Evolutionary conservation across 2,329 filamentous ascomycete species (phyloP).

Genomic region (Malbranchea zuffiana): DNA sequence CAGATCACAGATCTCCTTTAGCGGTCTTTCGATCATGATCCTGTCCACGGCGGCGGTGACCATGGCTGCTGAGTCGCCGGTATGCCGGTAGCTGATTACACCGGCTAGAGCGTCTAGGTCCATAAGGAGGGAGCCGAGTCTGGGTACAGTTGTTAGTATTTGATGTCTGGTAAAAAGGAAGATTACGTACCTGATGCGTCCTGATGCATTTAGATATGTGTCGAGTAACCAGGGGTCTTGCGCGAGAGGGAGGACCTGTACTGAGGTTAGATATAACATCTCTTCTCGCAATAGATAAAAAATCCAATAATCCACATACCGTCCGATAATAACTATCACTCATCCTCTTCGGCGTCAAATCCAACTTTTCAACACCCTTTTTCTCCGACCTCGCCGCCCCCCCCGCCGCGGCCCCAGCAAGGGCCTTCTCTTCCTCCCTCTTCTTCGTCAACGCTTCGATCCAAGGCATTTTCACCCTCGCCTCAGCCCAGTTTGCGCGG

Average conservation of each 20-base stretch:
- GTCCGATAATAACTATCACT: conserved; percentile 59
- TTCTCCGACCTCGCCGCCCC: conserved; percentile 35
- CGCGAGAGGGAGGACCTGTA: conserved; percentile 54
- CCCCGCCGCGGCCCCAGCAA: conserved; percentile 14
- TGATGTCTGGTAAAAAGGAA: conserved; percentile 3
- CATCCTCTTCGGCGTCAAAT: conserved; percentile 58
- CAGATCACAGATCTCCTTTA: conserved; percentile 68
- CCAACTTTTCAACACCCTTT: conserved; percentile 35
- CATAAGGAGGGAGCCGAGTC: conserved; percentile 64
- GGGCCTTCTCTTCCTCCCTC: conserved; percentile 33
- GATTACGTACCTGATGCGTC: conserved; percentile 51
- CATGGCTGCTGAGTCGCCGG: conserved; percentile 52
- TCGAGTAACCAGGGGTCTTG: conserved; percentile 68
- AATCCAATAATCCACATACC: conserved; percentile 32
- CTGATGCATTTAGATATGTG: conserved; percentile 64
- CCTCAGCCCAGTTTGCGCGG: conserved; percentile 45
- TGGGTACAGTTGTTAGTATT: conserved; percentile 23
- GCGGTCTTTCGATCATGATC: conserved; percentile 57
- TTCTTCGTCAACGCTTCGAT: conserved; percentile 52
- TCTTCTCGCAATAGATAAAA: conserved; percentile 10
- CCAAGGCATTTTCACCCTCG: conserved; percentile 56
- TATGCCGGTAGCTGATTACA: conserved; percentile 64
- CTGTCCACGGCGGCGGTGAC: conserved; percentile 55
- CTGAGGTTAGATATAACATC: no score
- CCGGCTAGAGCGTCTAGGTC: conserved; percentile 68